A percentile compares a stretch with the other conserved stretches of the same genome.
Conservation (phyloP, 108 stramenopile genomes). For the Thalassiosira profunda region DNA sequence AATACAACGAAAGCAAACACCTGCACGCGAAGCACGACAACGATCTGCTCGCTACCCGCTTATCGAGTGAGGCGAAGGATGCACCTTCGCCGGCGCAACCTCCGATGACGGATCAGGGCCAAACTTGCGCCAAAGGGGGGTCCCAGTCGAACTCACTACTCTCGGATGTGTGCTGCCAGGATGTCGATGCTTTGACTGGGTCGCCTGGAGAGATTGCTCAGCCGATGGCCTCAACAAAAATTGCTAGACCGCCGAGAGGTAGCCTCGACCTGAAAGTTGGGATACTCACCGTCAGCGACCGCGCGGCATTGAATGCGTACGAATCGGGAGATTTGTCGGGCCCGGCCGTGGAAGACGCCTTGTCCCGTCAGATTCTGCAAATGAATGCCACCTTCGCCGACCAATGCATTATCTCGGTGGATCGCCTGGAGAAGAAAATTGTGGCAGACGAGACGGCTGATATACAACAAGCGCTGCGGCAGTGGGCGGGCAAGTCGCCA, state of each 20-base stretch:
- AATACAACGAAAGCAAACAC: slow-evolving; percentile 72
- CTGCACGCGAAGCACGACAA: slow-evolving; percentile 86
- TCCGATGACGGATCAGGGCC: slow-evolving; percentile 2
- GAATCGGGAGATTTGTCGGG: slow-evolving; percentile 87
- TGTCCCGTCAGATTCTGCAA: slow-evolving; percentile 30
- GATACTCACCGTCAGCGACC: slow-evolving; percentile 89
- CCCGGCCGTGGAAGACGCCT: slow-evolving; percentile 66
- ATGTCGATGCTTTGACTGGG: slow-evolving; percentile 42
- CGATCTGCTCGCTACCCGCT: slow-evolving; percentile 56
- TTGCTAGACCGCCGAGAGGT: slow-evolving; percentile 34
- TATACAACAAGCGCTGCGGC: slow-evolving; percentile 54
- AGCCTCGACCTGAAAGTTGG: slow-evolving; percentile 56
- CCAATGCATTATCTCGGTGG: slow-evolving; percentile 31
- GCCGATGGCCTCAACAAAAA: background rate
- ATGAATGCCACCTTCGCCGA: slow-evolving; percentile 30
- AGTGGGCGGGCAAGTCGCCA: slow-evolving; percentile 56
- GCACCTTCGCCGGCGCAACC: no score
- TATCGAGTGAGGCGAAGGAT: no score
- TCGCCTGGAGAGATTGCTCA: background rate
- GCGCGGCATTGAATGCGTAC: slow-evolving; percentile 74
- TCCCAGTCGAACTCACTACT: slow-evolving; percentile 49
- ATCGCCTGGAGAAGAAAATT: slow-evolving; percentile 42
- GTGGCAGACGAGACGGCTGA: slow-evolving; percentile 82
- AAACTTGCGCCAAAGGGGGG: background rate
- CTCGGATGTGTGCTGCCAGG: slow-evolving; percentile 93